phyloP scores from a whole-genome alignment of 306 rosid species.

The Quercus dentata region DNA sequence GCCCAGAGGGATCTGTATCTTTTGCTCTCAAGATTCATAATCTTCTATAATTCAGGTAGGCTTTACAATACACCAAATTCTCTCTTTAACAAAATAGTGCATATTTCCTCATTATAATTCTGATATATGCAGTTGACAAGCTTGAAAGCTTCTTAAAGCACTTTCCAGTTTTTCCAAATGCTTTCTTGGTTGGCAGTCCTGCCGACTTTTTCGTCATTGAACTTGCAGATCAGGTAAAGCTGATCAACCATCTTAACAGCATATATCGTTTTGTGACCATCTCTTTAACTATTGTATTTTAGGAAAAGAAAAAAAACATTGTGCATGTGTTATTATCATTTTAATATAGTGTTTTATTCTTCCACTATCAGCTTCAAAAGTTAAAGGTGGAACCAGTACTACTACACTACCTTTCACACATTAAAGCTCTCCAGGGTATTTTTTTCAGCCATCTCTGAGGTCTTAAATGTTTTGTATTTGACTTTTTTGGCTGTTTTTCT shows the following conservation, averaged over 20 bases:
- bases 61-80: slow-evolving; percentile 18
- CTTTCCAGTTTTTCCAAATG: slow-evolving; percentile 74
- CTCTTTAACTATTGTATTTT: background rate
- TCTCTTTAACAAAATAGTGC: slow-evolving; percentile 13
- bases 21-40: slow-evolving; percentile 82
- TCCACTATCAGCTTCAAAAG: slow-evolving; percentile 74
- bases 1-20: slow-evolving; percentile 92
- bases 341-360: background rate
- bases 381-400: slow-evolving; percentile 95
- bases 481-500: slow-evolving; percentile 6
- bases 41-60: slow-evolving; percentile 85
- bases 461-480: slow-evolving; percentile 20
- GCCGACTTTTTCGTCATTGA: slow-evolving; percentile 88
- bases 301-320: background rate
- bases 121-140: slow-evolving; percentile 62
- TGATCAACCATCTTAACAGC: background rate
- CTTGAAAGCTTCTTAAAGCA: slow-evolving; percentile 75
- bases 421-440: slow-evolving; percentile 75
- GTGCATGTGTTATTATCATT: background rate
- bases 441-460: slow-evolving; percentile 11
- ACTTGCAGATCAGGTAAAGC: slow-evolving; percentile 81
- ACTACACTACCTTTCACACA: slow-evolving; percentile 79
- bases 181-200: slow-evolving; percentile 77
- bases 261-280: background rate
- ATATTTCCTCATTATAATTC: slow-evolving; percentile 21